These are phyloP conservation scores for Pulveroboletus frians DNA, from an alignment of 768 basidiomycete genomes.

Conservation along the genomic window DNA sequence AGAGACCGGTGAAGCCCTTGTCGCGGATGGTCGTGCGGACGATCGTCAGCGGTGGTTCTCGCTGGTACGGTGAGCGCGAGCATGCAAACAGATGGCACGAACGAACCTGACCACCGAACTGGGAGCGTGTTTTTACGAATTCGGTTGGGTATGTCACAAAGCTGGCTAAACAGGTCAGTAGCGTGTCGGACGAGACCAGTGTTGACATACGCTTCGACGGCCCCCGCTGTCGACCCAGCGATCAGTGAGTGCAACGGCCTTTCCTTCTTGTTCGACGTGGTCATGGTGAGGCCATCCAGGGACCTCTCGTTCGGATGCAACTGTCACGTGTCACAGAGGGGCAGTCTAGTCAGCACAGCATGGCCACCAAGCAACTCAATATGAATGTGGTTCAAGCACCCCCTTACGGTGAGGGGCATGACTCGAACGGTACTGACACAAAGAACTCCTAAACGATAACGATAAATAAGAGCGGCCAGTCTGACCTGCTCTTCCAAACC, in stretches of 20 bases:
- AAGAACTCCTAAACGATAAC: not conserved
- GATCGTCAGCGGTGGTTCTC: conserved; percentile 69
- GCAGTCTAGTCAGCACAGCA: too few species aligned
- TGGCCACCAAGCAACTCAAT: too few species aligned
- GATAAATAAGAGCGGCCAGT: conserved; percentile 14
- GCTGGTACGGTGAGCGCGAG: conserved; percentile 30
- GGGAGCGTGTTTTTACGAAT: conserved; percentile 89
- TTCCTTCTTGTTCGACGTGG: conserved; percentile 59
- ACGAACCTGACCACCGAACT: conserved; percentile 76
- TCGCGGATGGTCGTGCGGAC: conserved; percentile 65
- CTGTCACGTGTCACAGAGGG: too few species aligned
- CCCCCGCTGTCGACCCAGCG: conserved; percentile 90
- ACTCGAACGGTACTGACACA: too few species aligned
- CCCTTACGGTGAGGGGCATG: too few species aligned
- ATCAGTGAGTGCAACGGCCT: conserved; percentile 82
- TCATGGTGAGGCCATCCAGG: not conserved
- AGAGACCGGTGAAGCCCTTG: conserved; percentile 81
- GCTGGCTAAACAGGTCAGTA: conserved; percentile 42
- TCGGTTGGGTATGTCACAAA: conserved; percentile 88
- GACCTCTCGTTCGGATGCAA: too few species aligned
- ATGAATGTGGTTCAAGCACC: too few species aligned
- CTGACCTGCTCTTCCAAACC: not conserved
- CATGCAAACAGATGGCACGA: not conserved
- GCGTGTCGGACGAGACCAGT: not conserved
- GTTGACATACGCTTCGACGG: conserved; percentile 80